Evolutionary conservation across 2,329 filamentous ascomycete species (phyloP).

Genomic region (Zymoseptoria pseudotritici): DNA sequence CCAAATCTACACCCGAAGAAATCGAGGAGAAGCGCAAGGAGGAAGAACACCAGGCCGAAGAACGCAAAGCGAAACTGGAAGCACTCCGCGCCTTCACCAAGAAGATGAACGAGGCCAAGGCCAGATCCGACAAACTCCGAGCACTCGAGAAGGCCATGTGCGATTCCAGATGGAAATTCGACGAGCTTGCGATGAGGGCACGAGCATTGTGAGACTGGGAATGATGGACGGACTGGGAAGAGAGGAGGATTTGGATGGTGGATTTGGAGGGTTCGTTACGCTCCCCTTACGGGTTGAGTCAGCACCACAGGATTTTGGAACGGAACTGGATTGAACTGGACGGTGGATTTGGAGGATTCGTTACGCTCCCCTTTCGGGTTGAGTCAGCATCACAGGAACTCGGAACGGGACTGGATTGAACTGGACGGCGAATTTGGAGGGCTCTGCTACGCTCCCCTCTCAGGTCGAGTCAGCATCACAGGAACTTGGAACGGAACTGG

Average conservation of each 20-base stretch:
- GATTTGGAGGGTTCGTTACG: not conserved
- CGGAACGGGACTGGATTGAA: too few species aligned
- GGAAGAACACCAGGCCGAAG: not conserved
- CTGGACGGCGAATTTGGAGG: too few species aligned
- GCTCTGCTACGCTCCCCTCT: too few species aligned
- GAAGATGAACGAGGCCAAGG: not conserved
- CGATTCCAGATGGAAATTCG: not conserved
- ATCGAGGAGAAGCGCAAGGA: not conserved
- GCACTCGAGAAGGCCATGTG: not conserved
- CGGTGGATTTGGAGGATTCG: not conserved
- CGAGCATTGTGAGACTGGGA: not conserved
- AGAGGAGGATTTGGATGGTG: not conserved
- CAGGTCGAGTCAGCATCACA: too few species aligned
- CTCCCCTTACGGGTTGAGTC: not conserved
- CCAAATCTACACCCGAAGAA: not conserved
- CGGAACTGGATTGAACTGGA: too few species aligned
- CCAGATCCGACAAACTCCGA: not conserved
- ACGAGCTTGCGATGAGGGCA: not conserved
- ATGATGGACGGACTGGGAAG: not conserved
- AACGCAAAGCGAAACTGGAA: not conserved
- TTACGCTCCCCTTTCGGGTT: not conserved
- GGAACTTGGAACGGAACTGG: too few species aligned
- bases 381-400: too few species aligned
- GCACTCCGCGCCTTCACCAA: not conserved
- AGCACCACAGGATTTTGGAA: too few species aligned